These are phyloP conservation scores for Neotropicomus parvogracilis DNA, from an alignment of 1,284 basidiomycete species.

Conservation along the genomic window DNA sequence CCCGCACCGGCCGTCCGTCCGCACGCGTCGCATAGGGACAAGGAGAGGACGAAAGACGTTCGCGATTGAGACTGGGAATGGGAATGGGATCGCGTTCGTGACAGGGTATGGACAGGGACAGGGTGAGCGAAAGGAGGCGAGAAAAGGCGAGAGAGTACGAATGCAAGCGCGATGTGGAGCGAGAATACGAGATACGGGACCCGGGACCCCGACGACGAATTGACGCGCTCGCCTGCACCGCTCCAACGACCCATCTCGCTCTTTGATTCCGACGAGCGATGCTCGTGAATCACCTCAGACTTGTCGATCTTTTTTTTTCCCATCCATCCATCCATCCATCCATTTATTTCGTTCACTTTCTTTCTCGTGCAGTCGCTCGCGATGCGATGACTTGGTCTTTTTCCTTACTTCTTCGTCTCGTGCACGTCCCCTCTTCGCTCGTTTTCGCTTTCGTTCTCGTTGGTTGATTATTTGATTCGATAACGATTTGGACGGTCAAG, in stretches of 20 bases:
- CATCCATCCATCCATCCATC: too few relatives aligned
- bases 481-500: slow-evolving; percentile 8
- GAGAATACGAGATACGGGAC: background rate
- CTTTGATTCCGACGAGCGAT: slow-evolving; percentile 29
- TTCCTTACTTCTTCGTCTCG: background rate
- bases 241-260: slow-evolving; percentile 32
- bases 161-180: background rate
- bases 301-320: too few relatives aligned
- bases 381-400: too few relatives aligned
- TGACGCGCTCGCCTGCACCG: slow-evolving; percentile 29
- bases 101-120: background rate
- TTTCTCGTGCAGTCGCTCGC: too few relatives aligned
- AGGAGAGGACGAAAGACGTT: background rate
- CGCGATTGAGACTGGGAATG: slow-evolving; percentile 3
- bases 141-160: slow-evolving; percentile 10
- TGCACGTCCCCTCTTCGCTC: background rate
- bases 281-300: background rate
- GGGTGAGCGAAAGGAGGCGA: background rate
- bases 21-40: slow-evolving; percentile 23
- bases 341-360: too few relatives aligned
- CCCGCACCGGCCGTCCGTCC: slow-evolving; percentile 31
- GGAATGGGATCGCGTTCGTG: background rate
- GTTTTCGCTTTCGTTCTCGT: background rate
- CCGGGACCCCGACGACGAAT: slow-evolving; percentile 14
- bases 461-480: slow-evolving; percentile 7